Percentiles rank a stretch among this genome's conserved stretches.
Evolutionary conservation across 345 rosid genomes (phyloP).

Genomic region (Acer yangbiense): DNA sequence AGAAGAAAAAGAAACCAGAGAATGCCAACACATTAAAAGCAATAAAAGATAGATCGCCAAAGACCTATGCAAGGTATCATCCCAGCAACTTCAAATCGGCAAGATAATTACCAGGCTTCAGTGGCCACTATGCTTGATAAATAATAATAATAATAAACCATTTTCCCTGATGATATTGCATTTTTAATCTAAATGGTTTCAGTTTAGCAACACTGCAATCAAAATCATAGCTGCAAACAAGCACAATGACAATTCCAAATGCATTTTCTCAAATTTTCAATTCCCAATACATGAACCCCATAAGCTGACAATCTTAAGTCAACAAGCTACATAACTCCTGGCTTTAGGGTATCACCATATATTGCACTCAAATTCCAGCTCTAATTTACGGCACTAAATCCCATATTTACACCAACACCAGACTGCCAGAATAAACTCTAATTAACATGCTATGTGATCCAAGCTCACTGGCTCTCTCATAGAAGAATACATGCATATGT

Average conservation of each 20-base stretch:
- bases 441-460: not conserved
- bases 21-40: not conserved
- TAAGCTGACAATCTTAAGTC: not conserved
- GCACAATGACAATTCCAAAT: not conserved
- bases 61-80: not conserved
- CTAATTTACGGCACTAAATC: not conserved
- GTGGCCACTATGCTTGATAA: not conserved
- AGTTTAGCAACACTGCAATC: not conserved
- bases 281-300: not conserved
- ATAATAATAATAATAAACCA: not conserved
- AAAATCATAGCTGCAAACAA: not conserved
- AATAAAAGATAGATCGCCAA: not conserved
- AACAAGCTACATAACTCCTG: not conserved
- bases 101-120: not conserved
- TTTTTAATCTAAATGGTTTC: not conserved
- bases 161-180: not conserved
- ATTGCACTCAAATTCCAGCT: not conserved
- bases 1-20: not conserved
- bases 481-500: not conserved
- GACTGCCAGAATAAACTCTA: not conserved
- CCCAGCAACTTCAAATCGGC: not conserved
- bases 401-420: not conserved
- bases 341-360: not conserved
- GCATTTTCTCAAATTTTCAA: not conserved
- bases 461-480: not conserved